phyloP scores from a whole-genome alignment of 2,329 filamentous ascomycete genomes.

The Conoideocrella luteorostrata region DNA sequence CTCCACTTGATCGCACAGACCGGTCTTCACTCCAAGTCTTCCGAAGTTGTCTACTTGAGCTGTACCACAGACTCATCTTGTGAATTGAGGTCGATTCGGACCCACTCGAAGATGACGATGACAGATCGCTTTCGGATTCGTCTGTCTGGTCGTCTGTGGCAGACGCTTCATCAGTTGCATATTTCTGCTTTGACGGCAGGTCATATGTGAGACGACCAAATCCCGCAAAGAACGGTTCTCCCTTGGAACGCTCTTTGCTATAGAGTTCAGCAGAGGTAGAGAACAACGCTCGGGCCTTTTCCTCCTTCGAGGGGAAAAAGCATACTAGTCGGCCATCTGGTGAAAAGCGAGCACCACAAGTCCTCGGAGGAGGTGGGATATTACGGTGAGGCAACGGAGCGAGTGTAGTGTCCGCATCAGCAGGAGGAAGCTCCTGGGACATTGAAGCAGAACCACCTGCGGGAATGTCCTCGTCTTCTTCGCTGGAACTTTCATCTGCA shows the following conservation, averaged over 20 bases:
- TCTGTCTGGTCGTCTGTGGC: slow-evolving; percentile 44
- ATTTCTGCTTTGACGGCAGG: slow-evolving; percentile 40
- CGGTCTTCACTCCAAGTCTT: slow-evolving; percentile 52
- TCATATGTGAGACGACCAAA: slow-evolving; percentile 51
- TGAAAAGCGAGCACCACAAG: slow-evolving; percentile 56
- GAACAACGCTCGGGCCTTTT: slow-evolving; percentile 46
- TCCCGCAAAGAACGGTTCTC: slow-evolving; percentile 50
- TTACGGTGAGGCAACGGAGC: slow-evolving; percentile 44
- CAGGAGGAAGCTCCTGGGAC: slow-evolving; percentile 55
- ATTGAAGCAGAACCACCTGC: slow-evolving; percentile 49
- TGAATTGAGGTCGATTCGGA: slow-evolving; percentile 59
- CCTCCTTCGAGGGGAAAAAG: slow-evolving; percentile 64
- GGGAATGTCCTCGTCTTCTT: slow-evolving; percentile 59
- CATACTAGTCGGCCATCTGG: slow-evolving; percentile 57
- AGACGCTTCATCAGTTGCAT: slow-evolving; percentile 42
- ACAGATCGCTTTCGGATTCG: slow-evolving; percentile 42
- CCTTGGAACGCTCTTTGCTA: slow-evolving; percentile 43
- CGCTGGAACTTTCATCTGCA: slow-evolving; percentile 75
- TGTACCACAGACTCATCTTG: slow-evolving; percentile 51
- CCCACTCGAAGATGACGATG: slow-evolving; percentile 47
- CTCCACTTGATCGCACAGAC: slow-evolving; percentile 53
- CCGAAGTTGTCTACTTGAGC: slow-evolving; percentile 43
- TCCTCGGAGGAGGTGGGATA: slow-evolving; percentile 49
- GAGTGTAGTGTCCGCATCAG: slow-evolving; percentile 47
- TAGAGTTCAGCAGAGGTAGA: slow-evolving; percentile 39